Evolutionary conservation across 129 eudicot genomes (phyloP), one percentile per base, ranked within the genome.

Genomic region (Escallonia rubra): DNA sequence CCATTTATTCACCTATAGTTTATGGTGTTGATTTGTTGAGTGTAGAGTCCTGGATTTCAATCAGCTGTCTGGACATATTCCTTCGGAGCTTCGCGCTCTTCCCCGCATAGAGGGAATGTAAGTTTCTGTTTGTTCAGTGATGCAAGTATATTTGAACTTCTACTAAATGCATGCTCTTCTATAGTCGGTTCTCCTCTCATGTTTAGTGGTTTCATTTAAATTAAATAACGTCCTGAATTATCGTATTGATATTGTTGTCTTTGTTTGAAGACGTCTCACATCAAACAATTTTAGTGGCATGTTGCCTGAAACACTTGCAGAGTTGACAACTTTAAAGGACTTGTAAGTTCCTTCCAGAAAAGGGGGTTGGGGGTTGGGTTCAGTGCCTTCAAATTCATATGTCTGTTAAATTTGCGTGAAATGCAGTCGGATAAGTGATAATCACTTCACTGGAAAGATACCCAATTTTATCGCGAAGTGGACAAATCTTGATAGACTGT

Each of bases 271-370:
- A 48, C 54, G 61, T 23, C 70, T 91, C 9, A 69, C 69, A 40
- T 89, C 96, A 44, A 91, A 91, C 90, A 34, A 75, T 64, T 75
- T 91, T 23, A 91, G 74, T 7, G 97, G 97, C 67, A 73, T 76
- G 57, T 57, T 91, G 80, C 97, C 97, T 4, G 69, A 66, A 48
- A 76, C 78, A 49, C 83, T 91, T 43, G 97, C 79, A 65, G 85
- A 79, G 23, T 57, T 82, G 73, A 80, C 70, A 69, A 85, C 80
- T 9, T 48, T 91, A 67, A 79, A 15, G 59, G 86, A 91, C 64
- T 77, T 91, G 97, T 91, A 66, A 85, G 97, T 58, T 72, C 58
- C 66, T 73, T 61, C 6, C 12, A 2, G 9, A 53, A 42, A 15
- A 23, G 34, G 34, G 34, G 15, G 34, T 1, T 52, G 6, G 6